Conservation (phyloP, 768 basidiomycete species). For the Termitomyces sp. region DNA sequence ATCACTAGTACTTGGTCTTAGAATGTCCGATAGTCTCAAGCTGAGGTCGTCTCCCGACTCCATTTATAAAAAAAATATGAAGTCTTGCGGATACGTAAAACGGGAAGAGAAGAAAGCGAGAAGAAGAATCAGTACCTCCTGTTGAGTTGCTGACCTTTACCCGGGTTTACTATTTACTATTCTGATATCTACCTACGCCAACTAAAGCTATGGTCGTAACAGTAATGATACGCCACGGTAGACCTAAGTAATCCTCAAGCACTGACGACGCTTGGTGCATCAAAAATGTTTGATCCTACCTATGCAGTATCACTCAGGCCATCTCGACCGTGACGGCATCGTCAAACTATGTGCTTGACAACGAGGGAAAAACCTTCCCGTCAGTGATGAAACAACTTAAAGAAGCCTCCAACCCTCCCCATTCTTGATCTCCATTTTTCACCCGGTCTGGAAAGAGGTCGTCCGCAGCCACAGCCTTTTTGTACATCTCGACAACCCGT, state of each 20-base stretch:
- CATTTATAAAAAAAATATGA: no score
- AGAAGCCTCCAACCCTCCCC: not conserved
- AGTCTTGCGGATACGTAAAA: not conserved
- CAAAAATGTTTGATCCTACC: not conserved
- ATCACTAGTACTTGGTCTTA: no score
- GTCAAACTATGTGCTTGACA: not conserved
- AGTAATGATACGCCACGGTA: no score
- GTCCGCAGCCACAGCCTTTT: slow-evolving; percentile 7
- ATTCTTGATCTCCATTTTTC: slow-evolving; percentile 5
- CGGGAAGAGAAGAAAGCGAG: not conserved
- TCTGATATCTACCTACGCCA: no score
- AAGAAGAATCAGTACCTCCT: not conserved
- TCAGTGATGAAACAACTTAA: not conserved
- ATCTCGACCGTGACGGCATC: not conserved
- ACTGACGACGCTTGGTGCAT: not conserved
- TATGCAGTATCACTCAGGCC: not conserved
- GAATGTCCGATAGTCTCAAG: not conserved
- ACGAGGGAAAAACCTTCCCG: not conserved
- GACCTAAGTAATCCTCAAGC: no score
- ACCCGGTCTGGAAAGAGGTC: slow-evolving; percentile 12
- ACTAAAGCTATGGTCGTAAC: no score
- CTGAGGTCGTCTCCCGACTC: not conserved
- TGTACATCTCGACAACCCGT: not conserved
- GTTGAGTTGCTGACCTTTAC: not conserved
- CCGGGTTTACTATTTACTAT: no score